Conservation (phyloP, 306 rosid genomes). For the Senna siamea region DNA sequence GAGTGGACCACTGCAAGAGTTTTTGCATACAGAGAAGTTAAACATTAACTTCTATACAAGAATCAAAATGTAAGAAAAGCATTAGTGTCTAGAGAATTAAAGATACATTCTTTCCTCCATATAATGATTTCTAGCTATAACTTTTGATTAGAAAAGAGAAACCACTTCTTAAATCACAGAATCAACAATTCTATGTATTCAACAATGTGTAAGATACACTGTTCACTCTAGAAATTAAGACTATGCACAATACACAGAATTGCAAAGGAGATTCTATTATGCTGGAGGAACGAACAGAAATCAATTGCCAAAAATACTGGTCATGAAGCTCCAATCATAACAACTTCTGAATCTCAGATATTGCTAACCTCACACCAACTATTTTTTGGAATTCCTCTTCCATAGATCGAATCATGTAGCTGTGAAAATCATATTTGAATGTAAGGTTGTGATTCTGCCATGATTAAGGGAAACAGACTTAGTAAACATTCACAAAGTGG, state of each 20-base stretch:
- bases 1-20: slow-evolving; percentile 75
- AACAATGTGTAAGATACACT: slow-evolving; percentile 1
- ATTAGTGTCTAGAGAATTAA: neutral
- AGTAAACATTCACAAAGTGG: slow-evolving; percentile 31
- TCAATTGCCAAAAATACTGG: neutral
- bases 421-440: slow-evolving; percentile 85
- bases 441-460: slow-evolving; percentile 88
- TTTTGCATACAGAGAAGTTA: slow-evolving; percentile 37
- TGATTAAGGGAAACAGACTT: slow-evolving; percentile 41
- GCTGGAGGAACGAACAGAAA: slow-evolving; percentile 19
- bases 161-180: slow-evolving; percentile 1
- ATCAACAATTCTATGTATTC: neutral
- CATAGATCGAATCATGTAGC: slow-evolving; percentile 97
- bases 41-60: slow-evolving; percentile 31
- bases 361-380: slow-evolving; percentile 93
- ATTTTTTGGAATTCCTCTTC: slow-evolving; percentile 97
- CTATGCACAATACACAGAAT: slow-evolving; percentile 22
- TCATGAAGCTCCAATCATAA: slow-evolving; percentile 29
- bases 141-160: slow-evolving; percentile 7
- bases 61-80: slow-evolving; percentile 24
- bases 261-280: slow-evolving; percentile 8
- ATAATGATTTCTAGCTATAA: slow-evolving; percentile 17
- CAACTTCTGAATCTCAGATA: slow-evolving; percentile 4
- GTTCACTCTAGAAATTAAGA: slow-evolving; percentile 21
- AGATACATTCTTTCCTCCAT: slow-evolving; percentile 24